A percentile compares a stretch with the other conserved stretches of the same genome.
These are phyloP conservation scores for Cercospora sp. DNA, from an alignment of 2,329 filamentous ascomycete genomes.

Conservation along the genomic window DNA sequence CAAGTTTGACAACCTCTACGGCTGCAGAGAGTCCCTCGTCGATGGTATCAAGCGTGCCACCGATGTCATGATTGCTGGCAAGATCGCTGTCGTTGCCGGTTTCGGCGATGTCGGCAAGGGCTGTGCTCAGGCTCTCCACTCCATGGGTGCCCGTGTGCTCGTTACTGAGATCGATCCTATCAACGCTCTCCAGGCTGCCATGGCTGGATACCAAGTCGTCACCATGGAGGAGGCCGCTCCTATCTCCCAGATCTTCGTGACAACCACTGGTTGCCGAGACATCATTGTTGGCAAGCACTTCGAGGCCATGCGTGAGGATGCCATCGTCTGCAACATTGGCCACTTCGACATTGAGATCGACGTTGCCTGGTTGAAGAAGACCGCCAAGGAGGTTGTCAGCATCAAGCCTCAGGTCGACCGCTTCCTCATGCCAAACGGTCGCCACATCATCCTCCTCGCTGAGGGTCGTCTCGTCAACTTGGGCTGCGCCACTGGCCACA, in stretches of 20 bases:
- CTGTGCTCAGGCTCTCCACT: conserved; percentile 90
- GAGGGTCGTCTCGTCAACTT: conserved; percentile 99
- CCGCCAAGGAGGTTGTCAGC: conserved; percentile 89
- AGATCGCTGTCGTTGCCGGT: conserved; percentile 95
- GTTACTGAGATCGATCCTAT: conserved; percentile 98
- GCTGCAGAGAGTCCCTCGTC: conserved; percentile 96
- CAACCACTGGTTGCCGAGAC: conserved; percentile 98
- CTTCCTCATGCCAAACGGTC: conserved; percentile 89
- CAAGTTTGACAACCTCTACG: conserved; percentile 99
- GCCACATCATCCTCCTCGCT: conserved; percentile 96
- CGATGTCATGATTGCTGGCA: conserved; percentile 99
- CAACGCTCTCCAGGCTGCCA: conserved; percentile 98
- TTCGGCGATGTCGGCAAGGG: conserved; percentile 99
- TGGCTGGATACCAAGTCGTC: conserved; percentile 93
- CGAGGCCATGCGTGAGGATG: conserved; percentile 92
- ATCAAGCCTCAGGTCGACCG: conserved; percentile 99
- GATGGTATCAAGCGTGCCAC: conserved; percentile 99
- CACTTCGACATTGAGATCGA: conserved; percentile 99
- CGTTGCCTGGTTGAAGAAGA: conserved; percentile 98
- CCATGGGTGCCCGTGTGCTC: conserved; percentile 95
- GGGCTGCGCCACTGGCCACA: conserved; percentile 98
- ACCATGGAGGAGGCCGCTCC: conserved; percentile 96
- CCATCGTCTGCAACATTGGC: conserved; percentile 99
- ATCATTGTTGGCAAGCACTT: conserved; percentile 93
- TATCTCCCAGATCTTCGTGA: conserved; percentile 95